Evolutionary conservation across 1,139 yeast species (phyloP).

Genomic region (Yamadazyma oceani): DNA sequence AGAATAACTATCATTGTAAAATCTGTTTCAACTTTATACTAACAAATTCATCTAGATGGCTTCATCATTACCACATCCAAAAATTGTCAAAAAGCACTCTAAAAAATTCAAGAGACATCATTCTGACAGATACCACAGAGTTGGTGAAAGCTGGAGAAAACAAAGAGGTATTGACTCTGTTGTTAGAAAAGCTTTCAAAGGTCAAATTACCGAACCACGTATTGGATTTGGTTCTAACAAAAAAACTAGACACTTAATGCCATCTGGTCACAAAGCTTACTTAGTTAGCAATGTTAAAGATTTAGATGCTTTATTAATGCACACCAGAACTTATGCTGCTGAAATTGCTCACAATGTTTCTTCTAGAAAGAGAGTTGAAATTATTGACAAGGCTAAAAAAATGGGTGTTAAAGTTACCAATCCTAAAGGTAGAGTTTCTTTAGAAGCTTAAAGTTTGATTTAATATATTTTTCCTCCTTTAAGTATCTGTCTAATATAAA

Average conservation of each 20-base stretch:
- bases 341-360: constrained; percentile 99
- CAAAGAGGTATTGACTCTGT: constrained; percentile 99
- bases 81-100: constrained; percentile 99
- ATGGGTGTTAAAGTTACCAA: constrained; percentile 98
- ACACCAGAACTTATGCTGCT: constrained; percentile 98
- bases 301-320: constrained; percentile 93
- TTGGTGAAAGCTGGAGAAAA: constrained; percentile 99
- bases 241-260: constrained; percentile 93
- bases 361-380: constrained; percentile 96
- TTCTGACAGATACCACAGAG: constrained; percentile 99
- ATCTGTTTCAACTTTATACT: no score
- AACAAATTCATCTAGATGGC: constrained; percentile 58
- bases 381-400: constrained; percentile 97
- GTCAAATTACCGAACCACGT: constrained; percentile 98
- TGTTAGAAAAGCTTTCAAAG: constrained; percentile 99
- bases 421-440: constrained; percentile 98
- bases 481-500: constrained; percentile 8
- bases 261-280: constrained; percentile 98
- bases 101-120: constrained; percentile 99
- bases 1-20: no score
- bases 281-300: constrained; percentile 90
- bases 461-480: background rate
- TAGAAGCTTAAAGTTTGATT: constrained; percentile 74
- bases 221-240: constrained; percentile 99
- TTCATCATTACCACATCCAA: constrained; percentile 97